phyloP scores from a whole-genome alignment of 1,139 yeast species.

The Hemisphaericaspora xylanilytica region DNA sequence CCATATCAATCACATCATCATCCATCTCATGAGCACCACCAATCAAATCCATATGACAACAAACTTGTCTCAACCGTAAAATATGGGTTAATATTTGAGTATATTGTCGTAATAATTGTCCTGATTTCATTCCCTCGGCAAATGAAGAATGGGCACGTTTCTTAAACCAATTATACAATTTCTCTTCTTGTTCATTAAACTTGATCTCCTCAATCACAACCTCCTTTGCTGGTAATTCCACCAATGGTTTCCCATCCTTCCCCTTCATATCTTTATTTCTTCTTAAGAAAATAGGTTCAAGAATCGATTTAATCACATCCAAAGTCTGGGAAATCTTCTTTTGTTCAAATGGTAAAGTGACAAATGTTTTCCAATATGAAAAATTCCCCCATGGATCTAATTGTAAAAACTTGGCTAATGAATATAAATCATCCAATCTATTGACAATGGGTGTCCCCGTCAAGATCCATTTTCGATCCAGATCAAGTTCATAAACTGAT shows the following conservation, averaged over 20 bases:
- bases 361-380: constrained; percentile 85
- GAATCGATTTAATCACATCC: constrained; percentile 77
- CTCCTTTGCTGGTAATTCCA: constrained; percentile 74
- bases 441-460: constrained; percentile 96
- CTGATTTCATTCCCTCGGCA: constrained; percentile 57
- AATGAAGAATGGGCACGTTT: constrained; percentile 69
- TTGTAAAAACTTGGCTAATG: constrained; percentile 69
- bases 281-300: constrained; percentile 80
- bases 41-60: constrained; percentile 77
- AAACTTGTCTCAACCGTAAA: constrained; percentile 77
- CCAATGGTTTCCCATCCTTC: constrained; percentile 69
- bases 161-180: constrained; percentile 68
- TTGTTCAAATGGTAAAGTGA: constrained; percentile 79
- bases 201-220: constrained; percentile 65
- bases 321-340: constrained; percentile 70
- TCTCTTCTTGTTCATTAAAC: constrained; percentile 65
- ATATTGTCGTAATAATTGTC: constrained; percentile 71
- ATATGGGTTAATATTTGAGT: constrained; percentile 82
- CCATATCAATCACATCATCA: constrained; percentile 26
- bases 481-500: constrained; percentile 65
- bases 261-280: constrained; percentile 86
- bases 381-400: constrained; percentile 90
- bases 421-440: constrained; percentile 79
- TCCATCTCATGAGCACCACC: constrained; percentile 43
- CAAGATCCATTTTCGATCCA: constrained; percentile 76